Conservation (phyloP, 192 early-diverging fungal species). For the Chytriomyces sp. region DNA sequence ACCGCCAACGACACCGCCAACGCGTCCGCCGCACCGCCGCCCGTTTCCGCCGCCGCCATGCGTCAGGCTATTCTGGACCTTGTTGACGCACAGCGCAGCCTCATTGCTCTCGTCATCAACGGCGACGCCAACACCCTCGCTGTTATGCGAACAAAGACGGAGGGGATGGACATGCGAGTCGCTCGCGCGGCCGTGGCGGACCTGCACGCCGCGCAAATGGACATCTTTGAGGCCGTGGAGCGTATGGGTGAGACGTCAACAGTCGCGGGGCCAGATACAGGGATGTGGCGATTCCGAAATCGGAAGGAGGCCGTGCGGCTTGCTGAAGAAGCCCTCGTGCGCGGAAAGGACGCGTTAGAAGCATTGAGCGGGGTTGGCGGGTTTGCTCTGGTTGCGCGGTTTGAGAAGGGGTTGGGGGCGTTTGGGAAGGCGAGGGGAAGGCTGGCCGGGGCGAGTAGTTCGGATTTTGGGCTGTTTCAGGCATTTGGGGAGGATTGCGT, state of each 20-base stretch:
- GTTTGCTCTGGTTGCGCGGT: background rate
- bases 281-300: constrained; percentile 2
- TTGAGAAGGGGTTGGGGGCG: background rate
- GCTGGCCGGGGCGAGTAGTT: constrained; percentile 13
- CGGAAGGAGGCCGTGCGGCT: constrained; percentile 1
- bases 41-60: background rate
- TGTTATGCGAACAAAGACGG: background rate
- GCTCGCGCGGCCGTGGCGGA: background rate
- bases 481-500: constrained; percentile 18
- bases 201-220: constrained; percentile 7
- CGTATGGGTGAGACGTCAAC: background rate
- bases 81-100: background rate
- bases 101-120: background rate
- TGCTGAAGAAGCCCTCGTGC: background rate
- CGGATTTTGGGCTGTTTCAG: constrained; percentile 19
- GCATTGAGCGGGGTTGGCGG: background rate
- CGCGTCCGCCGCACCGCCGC: background rate
- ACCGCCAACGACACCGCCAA: background rate
- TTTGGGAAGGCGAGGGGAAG: background rate
- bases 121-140: background rate
- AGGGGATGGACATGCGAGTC: constrained; percentile 5
- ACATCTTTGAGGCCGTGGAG: constrained; percentile 17
- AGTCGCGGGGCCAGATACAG: background rate
- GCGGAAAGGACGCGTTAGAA: background rate
- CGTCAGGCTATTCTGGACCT: background rate